Percentiles rank a stretch among this genome's conserved stretches.
Evolutionary conservation across 768 basidiomycete species (phyloP).

Genomic region (Kwoniella pini): DNA sequence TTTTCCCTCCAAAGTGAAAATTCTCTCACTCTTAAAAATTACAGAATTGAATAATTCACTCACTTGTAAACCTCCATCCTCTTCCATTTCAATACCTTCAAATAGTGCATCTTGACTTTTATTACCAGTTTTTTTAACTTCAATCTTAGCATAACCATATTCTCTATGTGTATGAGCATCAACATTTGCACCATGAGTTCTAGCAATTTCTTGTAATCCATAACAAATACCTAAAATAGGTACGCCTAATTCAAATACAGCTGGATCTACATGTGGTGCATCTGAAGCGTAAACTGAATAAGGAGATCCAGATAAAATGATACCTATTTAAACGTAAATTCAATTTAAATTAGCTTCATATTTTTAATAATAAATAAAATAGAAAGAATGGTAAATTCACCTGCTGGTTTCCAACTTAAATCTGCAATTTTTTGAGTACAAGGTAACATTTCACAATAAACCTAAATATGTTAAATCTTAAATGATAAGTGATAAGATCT

Average conservation of each 20-base stretch:
- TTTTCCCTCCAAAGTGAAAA: too few species aligned
- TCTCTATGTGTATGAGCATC: slow-evolving; percentile 86
- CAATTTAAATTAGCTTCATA: neutral
- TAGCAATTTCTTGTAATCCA: slow-evolving; percentile 94
- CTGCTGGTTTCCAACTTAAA: slow-evolving; percentile 90
- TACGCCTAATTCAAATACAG: slow-evolving; percentile 75
- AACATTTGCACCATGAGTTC: slow-evolving; percentile 80
- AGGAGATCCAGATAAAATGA: slow-evolving; percentile 96
- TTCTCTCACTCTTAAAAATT: too few species aligned
- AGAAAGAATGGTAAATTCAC: slow-evolving; percentile 55
- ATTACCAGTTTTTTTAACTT: slow-evolving; percentile 66
- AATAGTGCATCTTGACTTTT: slow-evolving; percentile 72
- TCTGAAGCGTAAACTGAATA: slow-evolving; percentile 95
- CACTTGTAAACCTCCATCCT: slow-evolving; percentile 81
- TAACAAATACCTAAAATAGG: slow-evolving; percentile 97
- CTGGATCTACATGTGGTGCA: slow-evolving; percentile 91
- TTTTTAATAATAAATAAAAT: neutral
- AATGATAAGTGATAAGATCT: too few species aligned
- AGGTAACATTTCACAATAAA: slow-evolving; percentile 93
- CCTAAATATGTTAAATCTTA: slow-evolving; percentile 39
- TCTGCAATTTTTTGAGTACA: slow-evolving; percentile 90
- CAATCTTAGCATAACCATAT: slow-evolving; percentile 86
- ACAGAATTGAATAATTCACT: slow-evolving; percentile 11
- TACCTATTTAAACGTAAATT: slow-evolving; percentile 60
- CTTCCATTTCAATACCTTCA: slow-evolving; percentile 64